phyloP scores from a whole-genome alignment of 192 early-diverging fungal genomes.

The Umbelopsis vinacea region DNA sequence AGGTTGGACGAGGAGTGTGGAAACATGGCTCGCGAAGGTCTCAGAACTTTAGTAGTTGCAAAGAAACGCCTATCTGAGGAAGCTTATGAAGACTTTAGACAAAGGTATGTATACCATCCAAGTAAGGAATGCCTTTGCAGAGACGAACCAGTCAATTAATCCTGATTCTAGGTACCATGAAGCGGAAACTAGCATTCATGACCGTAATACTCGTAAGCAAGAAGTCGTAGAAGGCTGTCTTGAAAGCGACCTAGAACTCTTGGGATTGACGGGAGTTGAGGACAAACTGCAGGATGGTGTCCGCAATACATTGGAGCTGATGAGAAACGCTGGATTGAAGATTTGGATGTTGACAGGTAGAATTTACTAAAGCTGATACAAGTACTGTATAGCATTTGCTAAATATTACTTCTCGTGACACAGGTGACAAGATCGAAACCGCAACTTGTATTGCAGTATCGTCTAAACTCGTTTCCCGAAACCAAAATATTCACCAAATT shows the following conservation, averaged over 20 bases:
- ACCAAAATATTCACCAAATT: constrained; percentile 85
- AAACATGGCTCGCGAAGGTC: constrained; percentile 95
- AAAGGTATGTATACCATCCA: constrained; percentile 37
- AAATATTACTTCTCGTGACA: neutral
- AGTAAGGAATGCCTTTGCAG: neutral
- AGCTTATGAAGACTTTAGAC: constrained; percentile 66
- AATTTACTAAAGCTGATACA: too few relatives aligned
- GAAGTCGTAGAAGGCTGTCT: constrained; percentile 66
- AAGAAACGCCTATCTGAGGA: constrained; percentile 80
- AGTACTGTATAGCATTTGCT: neutral
- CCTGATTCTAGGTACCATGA: constrained; percentile 55
- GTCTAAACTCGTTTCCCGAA: constrained; percentile 85
- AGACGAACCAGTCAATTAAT: neutral
- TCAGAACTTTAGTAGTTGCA: constrained; percentile 93
- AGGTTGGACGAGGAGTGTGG: constrained; percentile 93
- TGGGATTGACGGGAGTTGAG: constrained; percentile 95
- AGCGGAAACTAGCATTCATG: constrained; percentile 73
- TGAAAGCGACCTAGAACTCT: constrained; percentile 86
- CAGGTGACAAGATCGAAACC: constrained; percentile 94
- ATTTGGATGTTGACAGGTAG: constrained; percentile 95
- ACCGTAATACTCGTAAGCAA: constrained; percentile 73
- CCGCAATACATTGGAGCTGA: constrained; percentile 81
- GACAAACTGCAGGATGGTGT: constrained; percentile 96
- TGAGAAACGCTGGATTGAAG: constrained; percentile 89
- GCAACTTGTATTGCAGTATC: constrained; percentile 95